These are phyloP conservation scores for Silene coronaria DNA, from an alignment of 179 eudicot species.

Conservation along the genomic window DNA sequence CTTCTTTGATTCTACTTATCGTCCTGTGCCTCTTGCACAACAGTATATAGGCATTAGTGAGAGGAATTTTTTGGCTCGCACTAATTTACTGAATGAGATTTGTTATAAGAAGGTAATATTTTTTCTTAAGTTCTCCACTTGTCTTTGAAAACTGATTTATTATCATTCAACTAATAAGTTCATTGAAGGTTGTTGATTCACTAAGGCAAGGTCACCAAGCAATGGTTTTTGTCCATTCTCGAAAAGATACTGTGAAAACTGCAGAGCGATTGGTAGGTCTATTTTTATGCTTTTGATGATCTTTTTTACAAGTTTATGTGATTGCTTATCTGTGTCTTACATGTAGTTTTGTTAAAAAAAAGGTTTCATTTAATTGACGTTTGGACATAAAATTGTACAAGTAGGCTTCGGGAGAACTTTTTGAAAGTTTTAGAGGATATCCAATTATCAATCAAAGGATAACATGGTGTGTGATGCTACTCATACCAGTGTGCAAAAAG, in stretches of 20 bases:
- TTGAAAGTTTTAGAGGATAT: too few species aligned
- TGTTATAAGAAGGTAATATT: constrained; percentile 74
- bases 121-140: neutral
- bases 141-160: neutral
- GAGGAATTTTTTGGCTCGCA: constrained; percentile 74
- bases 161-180: constrained; percentile 12
- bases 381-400: neutral
- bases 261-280: constrained; percentile 75
- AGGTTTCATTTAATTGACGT: neutral
- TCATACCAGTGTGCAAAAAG: too few species aligned
- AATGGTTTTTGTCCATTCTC: constrained; percentile 95
- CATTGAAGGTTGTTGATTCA: constrained; percentile 73
- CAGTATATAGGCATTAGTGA: constrained; percentile 92
- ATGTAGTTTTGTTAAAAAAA: neutral
- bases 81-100: constrained; percentile 63
- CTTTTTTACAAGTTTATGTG: neutral
- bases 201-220: constrained; percentile 84
- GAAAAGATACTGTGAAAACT: constrained; percentile 95
- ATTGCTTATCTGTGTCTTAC: constrained; percentile 1
- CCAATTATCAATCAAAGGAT: too few species aligned
- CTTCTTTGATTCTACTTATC: constrained; percentile 97
- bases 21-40: constrained; percentile 99
- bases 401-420: too few species aligned
- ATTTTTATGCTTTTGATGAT: constrained; percentile 2
- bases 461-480: too few species aligned